A percentile compares a stretch with the other conserved stretches of the same genome.
These are phyloP conservation scores for Trichoderma brevicompactum DNA, from an alignment of 2,329 filamentous ascomycete genomes.

Conservation along the genomic window DNA sequence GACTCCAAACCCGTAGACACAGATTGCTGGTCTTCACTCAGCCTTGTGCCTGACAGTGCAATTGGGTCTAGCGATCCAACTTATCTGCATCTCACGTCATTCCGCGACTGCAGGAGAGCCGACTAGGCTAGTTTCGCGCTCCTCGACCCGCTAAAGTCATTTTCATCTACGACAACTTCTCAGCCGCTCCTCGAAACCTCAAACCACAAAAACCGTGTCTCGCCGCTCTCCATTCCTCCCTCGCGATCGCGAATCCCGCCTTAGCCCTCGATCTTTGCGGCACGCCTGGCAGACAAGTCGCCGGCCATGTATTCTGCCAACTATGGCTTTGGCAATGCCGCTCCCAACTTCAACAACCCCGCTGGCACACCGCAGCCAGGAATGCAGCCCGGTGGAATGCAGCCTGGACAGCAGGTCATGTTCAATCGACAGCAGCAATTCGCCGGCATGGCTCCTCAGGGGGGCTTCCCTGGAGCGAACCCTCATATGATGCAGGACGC, in stretches of 20 bases:
- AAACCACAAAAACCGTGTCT: constrained; percentile 16
- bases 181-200: constrained; percentile 7
- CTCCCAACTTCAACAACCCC: constrained; percentile 57
- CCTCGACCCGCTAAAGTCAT: constrained; percentile 22
- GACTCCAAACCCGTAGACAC: background rate
- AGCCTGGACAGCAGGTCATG: constrained; percentile 59
- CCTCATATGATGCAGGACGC: constrained; percentile 60
- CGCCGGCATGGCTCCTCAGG: constrained; percentile 56
- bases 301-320: constrained; percentile 58
- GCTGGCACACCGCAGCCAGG: constrained; percentile 49
- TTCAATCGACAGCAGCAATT: constrained; percentile 62
- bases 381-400: constrained; percentile 40
- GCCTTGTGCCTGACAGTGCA: background rate
- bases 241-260: background rate
- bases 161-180: constrained; percentile 17
- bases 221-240: background rate
- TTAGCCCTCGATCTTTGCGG: background rate
- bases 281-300: background rate
- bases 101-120: constrained; percentile 15
- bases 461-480: constrained; percentile 56
- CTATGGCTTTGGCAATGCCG: constrained; percentile 59
- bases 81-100: constrained; percentile 24
- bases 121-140: constrained; percentile 24
- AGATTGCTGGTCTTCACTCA: background rate
- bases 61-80: background rate